A percentile compares a stretch with the other conserved stretches of the same genome.
Evolutionary conservation across 2,329 filamentous ascomycete species (phyloP).

Genomic region (Venturiaceae sp.): DNA sequence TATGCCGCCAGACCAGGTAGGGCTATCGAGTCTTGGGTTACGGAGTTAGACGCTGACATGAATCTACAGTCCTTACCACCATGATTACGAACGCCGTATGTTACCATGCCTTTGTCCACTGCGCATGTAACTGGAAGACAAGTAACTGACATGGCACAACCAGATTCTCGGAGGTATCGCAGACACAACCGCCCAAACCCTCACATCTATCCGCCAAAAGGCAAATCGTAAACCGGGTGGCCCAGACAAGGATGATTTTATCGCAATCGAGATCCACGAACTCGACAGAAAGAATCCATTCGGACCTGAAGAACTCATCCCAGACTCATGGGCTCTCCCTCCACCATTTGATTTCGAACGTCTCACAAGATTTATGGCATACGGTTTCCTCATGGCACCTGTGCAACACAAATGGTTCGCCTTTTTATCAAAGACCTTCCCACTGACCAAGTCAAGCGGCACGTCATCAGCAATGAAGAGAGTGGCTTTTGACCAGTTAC

Average conservation of each 20-base stretch:
- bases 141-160: not conserved
- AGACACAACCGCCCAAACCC: slow-evolving; percentile 89
- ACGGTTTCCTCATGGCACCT: slow-evolving; percentile 93
- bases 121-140: too few species aligned
- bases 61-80: slow-evolving; percentile 71
- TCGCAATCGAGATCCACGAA: slow-evolving; percentile 83
- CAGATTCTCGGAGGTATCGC: slow-evolving; percentile 83
- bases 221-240: slow-evolving; percentile 54
- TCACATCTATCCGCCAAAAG: slow-evolving; percentile 70
- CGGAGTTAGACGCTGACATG: not conserved
- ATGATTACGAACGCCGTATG: slow-evolving; percentile 95
- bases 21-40: slow-evolving; percentile 13
- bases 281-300: slow-evolving; percentile 70
- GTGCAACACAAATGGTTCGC: slow-evolving; percentile 94
- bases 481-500: slow-evolving; percentile 82
- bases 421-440: slow-evolving; percentile 73
- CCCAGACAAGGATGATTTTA: slow-evolving; percentile 54
- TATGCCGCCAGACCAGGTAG: slow-evolving; percentile 81
- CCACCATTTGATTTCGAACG: slow-evolving; percentile 94
- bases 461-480: slow-evolving; percentile 74
- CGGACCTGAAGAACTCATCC: slow-evolving; percentile 55
- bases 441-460: slow-evolving; percentile 66
- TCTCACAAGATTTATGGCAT: slow-evolving; percentile 90
- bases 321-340: slow-evolving; percentile 51
- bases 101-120: slow-evolving; percentile 14